phyloP scores from a whole-genome alignment of 208 protist genomes.

The Strigomonas culicis region DNA sequence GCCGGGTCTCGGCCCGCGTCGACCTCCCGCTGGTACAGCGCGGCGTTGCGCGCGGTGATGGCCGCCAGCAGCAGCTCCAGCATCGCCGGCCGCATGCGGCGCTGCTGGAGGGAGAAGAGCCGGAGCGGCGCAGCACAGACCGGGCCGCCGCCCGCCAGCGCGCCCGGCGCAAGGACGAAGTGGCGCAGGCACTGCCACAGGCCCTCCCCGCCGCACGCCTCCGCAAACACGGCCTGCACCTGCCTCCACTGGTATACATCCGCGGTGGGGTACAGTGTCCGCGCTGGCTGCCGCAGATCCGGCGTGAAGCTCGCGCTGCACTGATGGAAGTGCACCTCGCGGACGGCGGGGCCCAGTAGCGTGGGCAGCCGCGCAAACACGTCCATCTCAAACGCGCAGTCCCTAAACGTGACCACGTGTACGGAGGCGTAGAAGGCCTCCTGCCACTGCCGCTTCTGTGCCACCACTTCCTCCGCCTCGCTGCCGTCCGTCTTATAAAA shows the following conservation, averaged over 20 bases:
- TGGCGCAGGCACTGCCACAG: conserved; percentile 10
- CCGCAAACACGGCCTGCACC: conserved; percentile 6
- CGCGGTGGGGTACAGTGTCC: background rate
- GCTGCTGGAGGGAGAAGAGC: background rate
- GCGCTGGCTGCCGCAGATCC: background rate
- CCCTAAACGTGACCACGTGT: background rate
- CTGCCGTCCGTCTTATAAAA: background rate
- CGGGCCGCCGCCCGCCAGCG: background rate
- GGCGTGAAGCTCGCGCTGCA: conserved; percentile 7
- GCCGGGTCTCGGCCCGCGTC: no score
- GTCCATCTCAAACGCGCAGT: background rate
- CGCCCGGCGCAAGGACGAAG: background rate
- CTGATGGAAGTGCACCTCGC: conserved; percentile 10
- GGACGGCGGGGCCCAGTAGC: background rate
- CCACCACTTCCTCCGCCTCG: background rate
- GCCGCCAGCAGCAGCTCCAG: background rate
- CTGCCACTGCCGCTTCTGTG: no score
- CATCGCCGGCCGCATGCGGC: background rate
- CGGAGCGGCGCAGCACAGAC: background rate
- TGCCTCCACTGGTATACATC: background rate
- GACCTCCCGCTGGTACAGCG: background rate
- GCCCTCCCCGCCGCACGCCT: conserved; percentile 13
- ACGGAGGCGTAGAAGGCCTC: no score
- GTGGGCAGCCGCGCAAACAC: background rate
- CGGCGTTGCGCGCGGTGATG: background rate